Evolutionary conservation across 495 filamentous ascomycete genomes (phyloP).

Genomic region (Cairneyella variabilis): DNA sequence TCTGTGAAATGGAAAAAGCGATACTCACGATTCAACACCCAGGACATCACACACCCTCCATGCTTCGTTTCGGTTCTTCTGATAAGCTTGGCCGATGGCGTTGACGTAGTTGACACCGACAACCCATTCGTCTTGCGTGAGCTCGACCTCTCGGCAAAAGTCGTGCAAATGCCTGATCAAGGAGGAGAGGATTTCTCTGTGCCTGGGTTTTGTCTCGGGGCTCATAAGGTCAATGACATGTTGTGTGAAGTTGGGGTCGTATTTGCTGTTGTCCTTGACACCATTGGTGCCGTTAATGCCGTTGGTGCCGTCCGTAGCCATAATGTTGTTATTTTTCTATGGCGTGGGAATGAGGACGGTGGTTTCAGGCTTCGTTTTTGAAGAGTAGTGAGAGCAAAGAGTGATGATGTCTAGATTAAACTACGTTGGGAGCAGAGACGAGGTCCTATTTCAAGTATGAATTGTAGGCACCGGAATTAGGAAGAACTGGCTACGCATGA

Average conservation of each 20-base stretch:
- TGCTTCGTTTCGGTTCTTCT: conserved; percentile 56
- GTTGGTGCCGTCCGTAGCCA: conserved; percentile 29
- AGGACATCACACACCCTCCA: conserved; percentile 75
- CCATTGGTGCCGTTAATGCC: conserved; percentile 21
- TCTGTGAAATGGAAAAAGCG: background rate
- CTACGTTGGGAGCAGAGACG: background rate
- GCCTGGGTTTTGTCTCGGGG: conserved; percentile 52
- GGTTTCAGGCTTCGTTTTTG: background rate
- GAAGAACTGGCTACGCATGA: background rate
- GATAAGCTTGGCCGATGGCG: conserved; percentile 32
- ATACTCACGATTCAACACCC: conserved; percentile 71
- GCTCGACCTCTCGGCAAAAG: conserved; percentile 61
- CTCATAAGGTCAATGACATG: conserved; percentile 65
- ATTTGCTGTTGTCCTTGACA: conserved; percentile 25
- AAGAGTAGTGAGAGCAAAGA: background rate
- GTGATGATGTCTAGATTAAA: background rate
- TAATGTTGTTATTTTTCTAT: conserved; percentile 9
- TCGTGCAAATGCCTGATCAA: conserved; percentile 61
- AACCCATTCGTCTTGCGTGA: conserved; percentile 63
- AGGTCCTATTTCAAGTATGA: conserved; percentile 2
- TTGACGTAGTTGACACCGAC: conserved; percentile 61
- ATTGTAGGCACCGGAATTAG: background rate
- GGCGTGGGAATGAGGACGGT: background rate
- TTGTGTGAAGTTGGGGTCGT: conserved; percentile 62
- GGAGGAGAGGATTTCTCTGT: conserved; percentile 48